phyloP scores from a whole-genome alignment of 2,329 filamentous ascomycete species.

The Epichloe elymi region DNA sequence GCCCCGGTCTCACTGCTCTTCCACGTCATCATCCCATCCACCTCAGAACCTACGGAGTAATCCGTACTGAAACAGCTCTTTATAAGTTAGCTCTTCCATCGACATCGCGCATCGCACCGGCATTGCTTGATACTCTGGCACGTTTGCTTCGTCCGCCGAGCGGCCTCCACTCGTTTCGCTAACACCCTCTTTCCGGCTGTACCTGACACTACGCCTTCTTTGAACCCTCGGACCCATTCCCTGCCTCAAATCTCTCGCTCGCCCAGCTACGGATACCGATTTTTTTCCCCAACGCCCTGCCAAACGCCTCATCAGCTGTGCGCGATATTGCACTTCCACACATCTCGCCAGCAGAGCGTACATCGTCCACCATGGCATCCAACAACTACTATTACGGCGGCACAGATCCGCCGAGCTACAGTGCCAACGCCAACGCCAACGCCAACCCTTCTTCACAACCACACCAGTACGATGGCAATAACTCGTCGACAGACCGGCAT shows the following conservation, averaged over 20 bases:
- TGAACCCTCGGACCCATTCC: background rate
- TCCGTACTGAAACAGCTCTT: background rate
- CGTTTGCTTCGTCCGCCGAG: background rate
- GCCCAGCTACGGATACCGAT: background rate
- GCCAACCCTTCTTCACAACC: constrained; percentile 29
- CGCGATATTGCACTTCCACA: background rate
- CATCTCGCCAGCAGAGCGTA: background rate
- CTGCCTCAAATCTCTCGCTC: background rate
- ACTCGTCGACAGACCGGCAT: constrained; percentile 6
- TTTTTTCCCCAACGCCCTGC: background rate
- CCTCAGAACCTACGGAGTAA: too few species aligned
- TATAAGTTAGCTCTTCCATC: background rate
- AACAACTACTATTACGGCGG: constrained; percentile 49
- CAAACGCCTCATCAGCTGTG: background rate
- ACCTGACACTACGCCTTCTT: background rate
- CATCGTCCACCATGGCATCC: constrained; percentile 38
- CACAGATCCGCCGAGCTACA: constrained; percentile 28
- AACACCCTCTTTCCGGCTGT: background rate
- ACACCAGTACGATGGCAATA: constrained; percentile 18
- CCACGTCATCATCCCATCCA: background rate
- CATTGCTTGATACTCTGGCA: background rate
- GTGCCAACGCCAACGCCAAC: constrained; percentile 6
- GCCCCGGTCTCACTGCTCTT: background rate
- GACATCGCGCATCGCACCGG: background rate
- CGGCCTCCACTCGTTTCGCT: background rate